These are phyloP conservation scores for Tetraselmis striata DNA, from an alignment of 139 green algal genomes.

Conservation along the genomic window DNA sequence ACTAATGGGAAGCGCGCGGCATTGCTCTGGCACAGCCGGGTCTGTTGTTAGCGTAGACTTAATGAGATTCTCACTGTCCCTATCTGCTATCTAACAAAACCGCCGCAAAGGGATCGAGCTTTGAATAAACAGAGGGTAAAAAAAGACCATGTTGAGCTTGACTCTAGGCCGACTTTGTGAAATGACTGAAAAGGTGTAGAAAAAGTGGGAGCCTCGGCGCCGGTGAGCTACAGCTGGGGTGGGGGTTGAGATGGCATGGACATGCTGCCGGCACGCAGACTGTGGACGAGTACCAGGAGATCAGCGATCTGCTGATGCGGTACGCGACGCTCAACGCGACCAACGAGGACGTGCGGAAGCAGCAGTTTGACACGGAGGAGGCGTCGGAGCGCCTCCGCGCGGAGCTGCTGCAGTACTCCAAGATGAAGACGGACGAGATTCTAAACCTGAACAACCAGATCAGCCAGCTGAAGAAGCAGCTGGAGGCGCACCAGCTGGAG, in stretches of 20 bases:
- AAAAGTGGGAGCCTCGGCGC: conserved; percentile 64
- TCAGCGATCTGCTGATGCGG: conserved; percentile 71
- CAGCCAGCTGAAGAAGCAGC: conserved; percentile 67
- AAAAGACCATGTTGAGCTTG: conserved; percentile 87
- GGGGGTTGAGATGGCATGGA: too few species aligned
- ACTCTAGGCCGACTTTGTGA: conserved; percentile 82
- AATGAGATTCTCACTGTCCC: conserved; percentile 81
- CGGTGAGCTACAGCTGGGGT: conserved; percentile 49
- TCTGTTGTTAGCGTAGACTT: too few species aligned
- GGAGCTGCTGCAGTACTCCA: conserved; percentile 49
- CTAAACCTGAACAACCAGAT: conserved; percentile 80
- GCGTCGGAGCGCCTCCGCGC: conserved; percentile 11
- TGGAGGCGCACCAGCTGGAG: conserved; percentile 63
- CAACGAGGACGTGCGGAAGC: conserved; percentile 67
- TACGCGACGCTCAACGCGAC: conserved; percentile 76
- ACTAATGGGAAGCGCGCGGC: too few species aligned
- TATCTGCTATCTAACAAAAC: conserved; percentile 79
- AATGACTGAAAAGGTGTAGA: conserved; percentile 69
- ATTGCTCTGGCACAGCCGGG: too few species aligned
- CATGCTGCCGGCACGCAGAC: conserved; percentile 3
- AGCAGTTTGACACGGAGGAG: conserved; percentile 35
- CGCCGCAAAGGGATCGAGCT: conserved; percentile 48
- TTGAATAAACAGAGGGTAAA: conserved; percentile 77
- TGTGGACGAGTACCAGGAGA: conserved; percentile 78
- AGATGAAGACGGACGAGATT: conserved; percentile 71